Base-by-base conservation (phyloP, 1,139 yeast species). In the Geotrichum siamense region DNA sequence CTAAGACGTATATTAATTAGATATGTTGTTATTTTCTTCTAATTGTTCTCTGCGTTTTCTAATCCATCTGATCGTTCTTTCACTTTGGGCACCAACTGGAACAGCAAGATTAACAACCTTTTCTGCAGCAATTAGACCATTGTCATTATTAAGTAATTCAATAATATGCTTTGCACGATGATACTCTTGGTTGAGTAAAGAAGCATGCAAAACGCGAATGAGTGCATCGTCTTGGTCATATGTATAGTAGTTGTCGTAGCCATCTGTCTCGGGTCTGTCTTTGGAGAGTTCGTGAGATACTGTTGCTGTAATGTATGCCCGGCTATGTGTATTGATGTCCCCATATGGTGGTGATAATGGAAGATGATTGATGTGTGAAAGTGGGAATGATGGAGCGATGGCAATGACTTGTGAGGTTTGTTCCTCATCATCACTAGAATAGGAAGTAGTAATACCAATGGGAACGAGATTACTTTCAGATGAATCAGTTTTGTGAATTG, bases 281-380 rank as follows among this genome's bases (percentile, higher is more conserved):
- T 53, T 48, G 41, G 52, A 45, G 50, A 63, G 50, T 49, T 53
- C 56, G 45, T 53, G 54, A 25, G 61, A 42, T 5, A 53, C 49
- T 19, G 49, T 48, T 23, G 54, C 51, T 1, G 58, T 53, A 20
- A 58, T 47, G 33, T 23, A 39, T 25, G 38, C 30, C 15, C 34
- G 34, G 30, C 41, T 32, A 34, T 34, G 38, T 6, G 38, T 28
- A 25, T 48, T 17, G 38, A 41, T 21, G 10, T 49, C 41, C 17
- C 51, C 56, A 15, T 49, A 50, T 1, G 97, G 97, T 27, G 89
- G 62, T 49, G 70, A 69, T 34, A 87, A 67, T 23, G 78, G 82
- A 51, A 89, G 62, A 57, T 85, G 95, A 16, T 87, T 73, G 1
- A 95, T 91, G 48, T 86, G 70, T 0, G 96, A 85, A 48, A 91